Conservation (phyloP, 2,329 filamentous ascomycete genomes). For the Fonsecaea pugnacius region DNA sequence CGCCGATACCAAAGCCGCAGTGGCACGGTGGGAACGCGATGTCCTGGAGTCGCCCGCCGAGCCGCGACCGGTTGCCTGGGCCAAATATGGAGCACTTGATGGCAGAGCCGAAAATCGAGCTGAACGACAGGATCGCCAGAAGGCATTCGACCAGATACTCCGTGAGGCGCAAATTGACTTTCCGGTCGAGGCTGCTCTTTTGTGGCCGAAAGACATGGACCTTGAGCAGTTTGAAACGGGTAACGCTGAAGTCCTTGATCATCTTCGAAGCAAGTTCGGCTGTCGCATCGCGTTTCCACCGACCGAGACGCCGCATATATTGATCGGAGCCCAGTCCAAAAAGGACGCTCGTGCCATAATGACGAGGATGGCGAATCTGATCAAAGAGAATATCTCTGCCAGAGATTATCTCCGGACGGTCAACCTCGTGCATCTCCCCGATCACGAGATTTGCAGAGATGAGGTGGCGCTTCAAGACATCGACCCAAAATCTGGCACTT, state of each 20-base stretch:
- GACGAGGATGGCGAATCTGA: conserved; percentile 31
- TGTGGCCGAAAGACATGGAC: conserved; percentile 36
- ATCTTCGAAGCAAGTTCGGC: conserved; percentile 22
- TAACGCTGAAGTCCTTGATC: conserved; percentile 25
- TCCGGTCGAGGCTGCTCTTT: conserved; percentile 28
- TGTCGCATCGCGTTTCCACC: conserved; percentile 29
- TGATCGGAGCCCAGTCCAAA: conserved; percentile 27
- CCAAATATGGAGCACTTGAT: conserved; percentile 31
- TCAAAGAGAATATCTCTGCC: conserved; percentile 34
- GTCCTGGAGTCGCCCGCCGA: conserved; percentile 14
- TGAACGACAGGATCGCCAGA: conserved; percentile 20
- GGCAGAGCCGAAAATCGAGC: conserved; percentile 35
- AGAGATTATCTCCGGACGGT: conserved; percentile 29
- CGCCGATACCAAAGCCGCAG: conserved; percentile 21
- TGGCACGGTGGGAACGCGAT: conserved; percentile 30
- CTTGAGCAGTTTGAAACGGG: conserved; percentile 31
- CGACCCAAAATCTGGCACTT: conserved; percentile 23
- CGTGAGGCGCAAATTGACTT: conserved; percentile 25
- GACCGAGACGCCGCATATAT: conserved; percentile 14
- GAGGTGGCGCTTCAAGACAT: conserved; percentile 27
- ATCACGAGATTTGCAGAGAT: conserved; percentile 31
- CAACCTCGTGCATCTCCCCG: conserved; percentile 32
- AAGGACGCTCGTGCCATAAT: conserved; percentile 24
- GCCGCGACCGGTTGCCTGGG: conserved; percentile 20
- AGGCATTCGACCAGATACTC: conserved; percentile 20